Conservation (phyloP, 164 flowering plant species). For the Umbilicus rupestris region DNA sequence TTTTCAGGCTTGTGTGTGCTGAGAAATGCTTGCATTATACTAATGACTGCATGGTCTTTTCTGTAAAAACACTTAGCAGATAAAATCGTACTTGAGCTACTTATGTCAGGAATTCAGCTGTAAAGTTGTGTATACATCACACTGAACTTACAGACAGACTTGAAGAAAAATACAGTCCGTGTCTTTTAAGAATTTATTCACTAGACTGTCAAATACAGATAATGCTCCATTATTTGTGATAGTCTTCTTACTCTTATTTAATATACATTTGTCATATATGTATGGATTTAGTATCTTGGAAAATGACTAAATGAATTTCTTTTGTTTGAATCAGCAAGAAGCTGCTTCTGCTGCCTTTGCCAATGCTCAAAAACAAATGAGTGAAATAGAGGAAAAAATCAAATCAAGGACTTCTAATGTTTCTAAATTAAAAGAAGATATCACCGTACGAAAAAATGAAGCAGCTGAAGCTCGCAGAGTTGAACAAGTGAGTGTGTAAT, state of each 20-base stretch:
- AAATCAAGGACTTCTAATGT: slow-evolving; percentile 29
- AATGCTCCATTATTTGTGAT: neutral
- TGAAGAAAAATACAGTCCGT: neutral
- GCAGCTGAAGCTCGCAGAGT: slow-evolving; percentile 54
- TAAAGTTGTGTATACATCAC: neutral
- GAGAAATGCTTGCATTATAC: neutral
- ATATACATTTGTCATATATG: neutral
- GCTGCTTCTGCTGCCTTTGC: slow-evolving; percentile 54
- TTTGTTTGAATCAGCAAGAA: slow-evolving; percentile 58
- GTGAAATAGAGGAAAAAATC: slow-evolving; percentile 28
- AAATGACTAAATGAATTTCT: neutral
- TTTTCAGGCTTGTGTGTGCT: neutral
- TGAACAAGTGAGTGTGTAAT: slow-evolving; percentile 50
- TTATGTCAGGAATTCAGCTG: neutral
- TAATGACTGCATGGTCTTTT: neutral
- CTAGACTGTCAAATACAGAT: neutral
- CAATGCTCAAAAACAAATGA: slow-evolving; percentile 65
- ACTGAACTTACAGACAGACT: neutral
- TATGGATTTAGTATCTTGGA: neutral
- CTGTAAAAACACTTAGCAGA: neutral
- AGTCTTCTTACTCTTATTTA: neutral
- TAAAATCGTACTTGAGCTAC: neutral
- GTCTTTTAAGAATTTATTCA: neutral
- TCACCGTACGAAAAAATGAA: slow-evolving; percentile 43
- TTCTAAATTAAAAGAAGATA: slow-evolving; percentile 26